Evolutionary conservation across 108 stramenopile species (phyloP).

Genomic region (Cyclotella choctawhatcheeana): DNA sequence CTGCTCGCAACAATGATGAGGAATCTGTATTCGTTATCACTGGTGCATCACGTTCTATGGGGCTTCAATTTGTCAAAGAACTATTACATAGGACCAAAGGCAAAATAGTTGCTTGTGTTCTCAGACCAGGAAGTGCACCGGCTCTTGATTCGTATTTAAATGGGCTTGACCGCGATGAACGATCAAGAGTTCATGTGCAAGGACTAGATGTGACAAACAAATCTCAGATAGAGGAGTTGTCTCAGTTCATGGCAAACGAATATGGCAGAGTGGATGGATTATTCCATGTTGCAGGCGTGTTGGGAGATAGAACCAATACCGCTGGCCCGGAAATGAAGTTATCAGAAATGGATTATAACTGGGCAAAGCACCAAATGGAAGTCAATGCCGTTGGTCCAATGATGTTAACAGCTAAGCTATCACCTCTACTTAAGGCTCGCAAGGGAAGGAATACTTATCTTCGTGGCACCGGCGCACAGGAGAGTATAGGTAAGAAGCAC

Average conservation of each 20-base stretch:
- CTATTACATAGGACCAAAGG: constrained; percentile 63
- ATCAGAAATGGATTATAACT: constrained; percentile 72
- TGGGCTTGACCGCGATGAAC: constrained; percentile 1
- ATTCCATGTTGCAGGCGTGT: constrained; percentile 82
- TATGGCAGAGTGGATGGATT: constrained; percentile 73
- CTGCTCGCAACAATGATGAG: constrained; percentile 62
- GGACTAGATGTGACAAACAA: constrained; percentile 77
- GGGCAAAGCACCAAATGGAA: constrained; percentile 76
- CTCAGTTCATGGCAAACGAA: constrained; percentile 34
- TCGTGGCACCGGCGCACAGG: too few relatives aligned
- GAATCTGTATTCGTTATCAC: constrained; percentile 80
- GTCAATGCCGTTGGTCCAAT: constrained; percentile 84
- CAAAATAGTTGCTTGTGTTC: constrained; percentile 76
- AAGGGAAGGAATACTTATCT: constrained; percentile 12
- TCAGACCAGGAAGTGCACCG: constrained; percentile 54
- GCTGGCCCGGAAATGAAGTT: constrained; percentile 84
- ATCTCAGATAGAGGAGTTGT: constrained; percentile 57
- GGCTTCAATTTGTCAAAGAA: constrained; percentile 63
- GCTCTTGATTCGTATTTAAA: constrained; percentile 33
- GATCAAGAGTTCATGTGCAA: constrained; percentile 55
- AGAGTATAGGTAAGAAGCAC: too few relatives aligned
- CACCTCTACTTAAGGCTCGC: constrained; percentile 71
- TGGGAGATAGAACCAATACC: constrained; percentile 72
- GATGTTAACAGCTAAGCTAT: constrained; percentile 71
- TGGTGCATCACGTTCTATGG: constrained; percentile 82